Percentiles rank a stretch among this genome's conserved stretches.
These are phyloP conservation scores for Ramaria sp. DNA, from an alignment of 768 basidiomycete genomes.

Conservation along the genomic window DNA sequence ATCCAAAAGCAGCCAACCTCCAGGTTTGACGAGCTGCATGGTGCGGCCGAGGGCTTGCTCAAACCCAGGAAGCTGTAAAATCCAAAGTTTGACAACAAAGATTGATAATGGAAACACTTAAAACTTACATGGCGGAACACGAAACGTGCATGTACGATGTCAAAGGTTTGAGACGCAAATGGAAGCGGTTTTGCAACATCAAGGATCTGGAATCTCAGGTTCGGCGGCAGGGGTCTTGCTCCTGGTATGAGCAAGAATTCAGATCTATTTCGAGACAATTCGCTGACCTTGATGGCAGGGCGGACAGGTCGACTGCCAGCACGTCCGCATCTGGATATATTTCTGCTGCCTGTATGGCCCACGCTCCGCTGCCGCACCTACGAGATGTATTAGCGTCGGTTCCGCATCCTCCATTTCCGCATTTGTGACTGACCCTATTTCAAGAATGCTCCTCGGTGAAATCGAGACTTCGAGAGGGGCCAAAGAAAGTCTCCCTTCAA, in stretches of 20 bases:
- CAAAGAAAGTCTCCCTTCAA: background rate
- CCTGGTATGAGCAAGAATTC: background rate
- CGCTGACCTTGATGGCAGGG: conserved; percentile 13
- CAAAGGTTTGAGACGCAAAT: conserved; percentile 13
- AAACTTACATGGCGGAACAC: conserved; percentile 15
- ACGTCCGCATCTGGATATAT: conserved; percentile 7
- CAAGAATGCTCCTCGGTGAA: background rate
- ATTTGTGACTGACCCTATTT: background rate
- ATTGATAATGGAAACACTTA: background rate
- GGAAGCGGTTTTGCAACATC: conserved; percentile 15
- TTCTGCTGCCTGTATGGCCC: conserved; percentile 18
- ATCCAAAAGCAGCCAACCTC: conserved; percentile 19
- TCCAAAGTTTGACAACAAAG: background rate
- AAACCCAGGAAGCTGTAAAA: conserved; percentile 14
- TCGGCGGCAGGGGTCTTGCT: conserved; percentile 13
- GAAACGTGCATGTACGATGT: conserved; percentile 18
- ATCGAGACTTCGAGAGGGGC: background rate
- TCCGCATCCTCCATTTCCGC: too few relatives aligned
- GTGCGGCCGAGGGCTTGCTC: conserved; percentile 11
- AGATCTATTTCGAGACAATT: background rate
- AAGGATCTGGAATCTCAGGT: conserved; percentile 14
- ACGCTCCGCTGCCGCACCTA: conserved; percentile 9
- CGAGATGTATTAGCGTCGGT: background rate
- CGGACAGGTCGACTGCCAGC: conserved; percentile 13
- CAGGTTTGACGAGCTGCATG: conserved; percentile 15